Evolutionary conservation across 2,329 filamentous ascomycete species (phyloP).

Genomic region (Apiospora koreana): DNA sequence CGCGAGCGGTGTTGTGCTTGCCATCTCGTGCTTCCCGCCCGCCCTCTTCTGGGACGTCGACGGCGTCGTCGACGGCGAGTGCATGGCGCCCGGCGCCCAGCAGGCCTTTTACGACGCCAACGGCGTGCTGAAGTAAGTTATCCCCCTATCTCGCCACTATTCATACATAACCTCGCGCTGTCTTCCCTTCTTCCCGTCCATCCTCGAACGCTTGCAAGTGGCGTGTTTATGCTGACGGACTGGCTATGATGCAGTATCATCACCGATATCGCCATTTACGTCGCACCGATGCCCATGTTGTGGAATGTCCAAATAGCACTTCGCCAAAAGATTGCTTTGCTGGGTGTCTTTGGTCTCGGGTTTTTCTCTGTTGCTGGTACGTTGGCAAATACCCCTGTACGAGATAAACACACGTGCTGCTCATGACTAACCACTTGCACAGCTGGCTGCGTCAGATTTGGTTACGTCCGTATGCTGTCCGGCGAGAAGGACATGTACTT

Average conservation of each 20-base stretch:
- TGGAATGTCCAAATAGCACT: conserved; percentile 15
- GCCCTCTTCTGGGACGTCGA: conserved; percentile 15
- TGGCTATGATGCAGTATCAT: conserved; percentile 9
- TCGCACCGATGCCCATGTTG: conserved; percentile 17
- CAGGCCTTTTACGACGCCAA: conserved; percentile 17
- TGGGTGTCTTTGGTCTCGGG: conserved; percentile 15
- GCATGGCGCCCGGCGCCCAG: conserved; percentile 13
- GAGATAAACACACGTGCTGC: no score
- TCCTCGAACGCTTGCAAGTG: no score
- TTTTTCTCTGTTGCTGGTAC: conserved; percentile 16
- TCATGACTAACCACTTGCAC: neutral
- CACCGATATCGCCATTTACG: conserved; percentile 16
- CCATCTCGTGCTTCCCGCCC: conserved; percentile 16
- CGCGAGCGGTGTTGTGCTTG: conserved; percentile 15
- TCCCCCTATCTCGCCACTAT: no score
- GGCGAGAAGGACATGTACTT: conserved; percentile 17
- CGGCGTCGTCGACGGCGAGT: conserved; percentile 11
- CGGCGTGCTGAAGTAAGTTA: neutral
- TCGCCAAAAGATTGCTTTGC: conserved; percentile 13
- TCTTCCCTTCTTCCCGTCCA: neutral
- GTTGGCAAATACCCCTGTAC: neutral
- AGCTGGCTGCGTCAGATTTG: conserved; percentile 17
- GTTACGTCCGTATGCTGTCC: conserved; percentile 16
- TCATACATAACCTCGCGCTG: no score
- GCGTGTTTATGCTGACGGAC: neutral